Evolutionary conservation across 768 basidiomycete species (phyloP), one percentile per base, ranked within the genome.

Genomic region (Lactarius tabidus): DNA sequence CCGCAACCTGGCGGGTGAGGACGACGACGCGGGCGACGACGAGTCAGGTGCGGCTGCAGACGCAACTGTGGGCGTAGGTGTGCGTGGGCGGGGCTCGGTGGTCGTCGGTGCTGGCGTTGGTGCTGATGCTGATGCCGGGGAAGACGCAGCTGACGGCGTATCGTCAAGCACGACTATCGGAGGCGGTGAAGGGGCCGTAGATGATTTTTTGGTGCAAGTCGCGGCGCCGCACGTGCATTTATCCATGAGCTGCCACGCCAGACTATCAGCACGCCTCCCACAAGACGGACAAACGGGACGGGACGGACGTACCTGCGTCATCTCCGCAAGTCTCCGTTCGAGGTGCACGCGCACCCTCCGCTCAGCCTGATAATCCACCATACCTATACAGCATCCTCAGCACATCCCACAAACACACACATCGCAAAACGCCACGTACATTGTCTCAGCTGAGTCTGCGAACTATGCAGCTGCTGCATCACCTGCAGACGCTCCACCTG

Each of bases 171-270:
- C 10, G 5, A 48, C 23, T 4, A 10, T n/a, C 6, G 15, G 23
- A 1, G 48, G 48, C 23, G 48, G 10, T 6, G 45, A 10, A 5
- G 38, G 38, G 2, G 54, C 26, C 45, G 43, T 45, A 18, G 28
- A 15, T 7, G 9, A 41, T 9, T 3, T 15, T 36, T 31, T 48
- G 35, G 55, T 60, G 28, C 18, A 18, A 1, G 36, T 17, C 15
- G 65, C 23, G 7, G 56, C 60, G 23, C 52, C 65, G 51, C 65
- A 66, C 15, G 56, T 62, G 26, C 65, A 66, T 48, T 61, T 58
- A 23, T 61, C 55, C 36, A 65, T 4, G 29, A 57, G 3, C 43
- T 36, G 28, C 48, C 36, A 54, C 53, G 20, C 20, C 29, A 18
- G 53, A 17, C 3, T n/a, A 15, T 28, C 29, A 8, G 20, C 14